phyloP scores from a whole-genome alignment of 2,329 filamentous ascomycete genomes.

The Colletotrichum coccodes region DNA sequence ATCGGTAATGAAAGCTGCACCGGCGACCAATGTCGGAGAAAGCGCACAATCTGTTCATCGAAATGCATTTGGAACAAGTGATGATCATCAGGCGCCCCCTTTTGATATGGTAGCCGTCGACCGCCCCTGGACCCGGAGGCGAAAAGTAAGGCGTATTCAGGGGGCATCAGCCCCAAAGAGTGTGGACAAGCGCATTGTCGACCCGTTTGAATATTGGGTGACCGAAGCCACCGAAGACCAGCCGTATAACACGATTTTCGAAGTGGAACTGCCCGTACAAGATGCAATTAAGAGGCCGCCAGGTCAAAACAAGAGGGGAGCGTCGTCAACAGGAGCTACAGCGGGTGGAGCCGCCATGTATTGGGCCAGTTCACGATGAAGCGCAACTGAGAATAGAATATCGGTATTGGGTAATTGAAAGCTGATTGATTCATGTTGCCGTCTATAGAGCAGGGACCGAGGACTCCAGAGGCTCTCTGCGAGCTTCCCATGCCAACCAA shows the following conservation, averaged over 20 bases:
- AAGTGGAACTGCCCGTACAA: not conserved
- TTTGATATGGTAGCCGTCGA: not conserved
- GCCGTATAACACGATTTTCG: not conserved
- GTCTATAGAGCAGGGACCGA: slow-evolving; percentile 70
- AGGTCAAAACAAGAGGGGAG: not conserved
- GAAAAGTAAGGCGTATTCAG: not conserved
- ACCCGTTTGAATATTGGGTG: not conserved
- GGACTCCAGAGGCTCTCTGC: slow-evolving; percentile 74
- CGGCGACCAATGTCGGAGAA: not conserved
- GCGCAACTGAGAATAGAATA: not conserved
- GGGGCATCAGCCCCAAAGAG: not conserved
- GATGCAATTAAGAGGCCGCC: not conserved
- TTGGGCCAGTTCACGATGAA: not conserved
- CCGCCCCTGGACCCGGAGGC: not conserved
- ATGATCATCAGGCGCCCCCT: not conserved
- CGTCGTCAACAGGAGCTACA: not conserved
- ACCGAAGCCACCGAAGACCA: not conserved
- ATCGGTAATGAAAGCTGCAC: not conserved
- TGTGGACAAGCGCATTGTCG: not conserved
- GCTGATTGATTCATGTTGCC: slow-evolving; percentile 15
- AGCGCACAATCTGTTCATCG: not conserved
- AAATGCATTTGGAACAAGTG: not conserved
- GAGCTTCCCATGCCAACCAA: slow-evolving; percentile 95
- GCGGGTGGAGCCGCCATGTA: not conserved
- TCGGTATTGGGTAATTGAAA: not conserved